Conservation (phyloP, 192 early-diverging fungal species). For the Entophlyctis luteolus region DNA sequence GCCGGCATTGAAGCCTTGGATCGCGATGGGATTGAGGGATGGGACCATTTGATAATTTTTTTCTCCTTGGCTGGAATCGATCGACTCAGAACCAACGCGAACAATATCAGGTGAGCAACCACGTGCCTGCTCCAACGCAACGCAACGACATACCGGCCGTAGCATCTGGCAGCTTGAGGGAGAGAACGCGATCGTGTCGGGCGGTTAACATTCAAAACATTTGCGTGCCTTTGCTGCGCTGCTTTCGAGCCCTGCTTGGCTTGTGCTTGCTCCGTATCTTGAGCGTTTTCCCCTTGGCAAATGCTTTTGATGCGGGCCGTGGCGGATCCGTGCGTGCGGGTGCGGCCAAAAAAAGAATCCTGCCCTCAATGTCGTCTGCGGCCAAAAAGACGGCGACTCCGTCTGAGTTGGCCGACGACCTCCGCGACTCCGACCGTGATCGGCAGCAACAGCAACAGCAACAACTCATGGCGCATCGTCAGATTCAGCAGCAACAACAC, state of each 20-base stretch:
- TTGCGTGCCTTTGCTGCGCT: too few species aligned
- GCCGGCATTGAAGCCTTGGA: constrained; percentile 18
- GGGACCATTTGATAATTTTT: too few species aligned
- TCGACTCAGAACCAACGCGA: too few species aligned
- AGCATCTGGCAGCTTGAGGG: background rate
- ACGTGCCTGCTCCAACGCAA: background rate
- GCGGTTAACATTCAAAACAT: too few species aligned
- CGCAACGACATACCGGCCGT: background rate
- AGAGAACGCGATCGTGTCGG: background rate
- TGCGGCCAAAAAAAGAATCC: background rate
- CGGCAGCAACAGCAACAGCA: background rate
- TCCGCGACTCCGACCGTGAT: background rate
- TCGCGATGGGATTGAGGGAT: constrained; percentile 5
- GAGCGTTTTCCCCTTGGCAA: too few species aligned
- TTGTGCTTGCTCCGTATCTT: too few species aligned
- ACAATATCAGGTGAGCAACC: too few species aligned
- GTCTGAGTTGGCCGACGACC: too few species aligned
- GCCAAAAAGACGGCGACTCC: too few species aligned
- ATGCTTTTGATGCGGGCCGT: too few species aligned
- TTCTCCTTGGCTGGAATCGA: too few species aligned
- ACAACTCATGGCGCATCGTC: background rate
- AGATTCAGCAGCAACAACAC: background rate
- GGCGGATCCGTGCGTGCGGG: background rate
- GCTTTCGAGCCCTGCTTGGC: too few species aligned
- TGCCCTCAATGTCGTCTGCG: background rate